Evolutionary conservation across 169 alveolate species (phyloP).

Genomic region (Eimeria falciformis): DNA sequence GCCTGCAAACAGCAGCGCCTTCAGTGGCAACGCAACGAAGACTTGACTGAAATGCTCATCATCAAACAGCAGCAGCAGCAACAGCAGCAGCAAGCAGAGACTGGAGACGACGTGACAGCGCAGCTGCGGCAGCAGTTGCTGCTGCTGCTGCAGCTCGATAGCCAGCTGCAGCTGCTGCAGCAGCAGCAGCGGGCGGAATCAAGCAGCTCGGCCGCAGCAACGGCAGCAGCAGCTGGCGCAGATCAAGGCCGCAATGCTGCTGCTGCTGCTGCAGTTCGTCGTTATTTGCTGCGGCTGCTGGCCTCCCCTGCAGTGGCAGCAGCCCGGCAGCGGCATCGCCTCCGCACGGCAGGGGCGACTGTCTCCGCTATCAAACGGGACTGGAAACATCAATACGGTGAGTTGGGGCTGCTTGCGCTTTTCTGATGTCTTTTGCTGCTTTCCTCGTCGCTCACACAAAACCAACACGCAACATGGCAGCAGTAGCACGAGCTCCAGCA

Average conservation of each 20-base stretch:
- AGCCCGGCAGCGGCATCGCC: background rate
- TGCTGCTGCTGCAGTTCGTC: background rate
- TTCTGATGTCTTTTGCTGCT: background rate
- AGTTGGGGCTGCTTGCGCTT: too few species aligned
- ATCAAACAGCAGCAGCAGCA: background rate
- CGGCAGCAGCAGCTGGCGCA: background rate
- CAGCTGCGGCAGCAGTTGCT: conserved; percentile 1
- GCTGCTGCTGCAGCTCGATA: conserved; percentile 8
- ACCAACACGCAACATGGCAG: too few species aligned
- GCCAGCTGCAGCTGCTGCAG: conserved; percentile 2
- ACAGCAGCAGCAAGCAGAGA: background rate
- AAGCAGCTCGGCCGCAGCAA: background rate
- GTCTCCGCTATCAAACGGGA: background rate
- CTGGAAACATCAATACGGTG: background rate
- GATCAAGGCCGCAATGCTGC: background rate
- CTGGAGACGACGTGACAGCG: background rate
- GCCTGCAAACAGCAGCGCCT: background rate
- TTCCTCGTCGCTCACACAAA: background rate
- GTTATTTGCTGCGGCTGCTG: background rate
- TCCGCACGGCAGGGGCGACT: background rate
- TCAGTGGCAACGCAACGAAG: background rate
- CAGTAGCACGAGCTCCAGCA: too few species aligned
- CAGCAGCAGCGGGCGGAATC: background rate
- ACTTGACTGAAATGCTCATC: background rate
- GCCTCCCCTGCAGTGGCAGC: background rate